Evolutionary conservation across 345 rosid species (phyloP).

Genomic region (Salix koriyanagi): DNA sequence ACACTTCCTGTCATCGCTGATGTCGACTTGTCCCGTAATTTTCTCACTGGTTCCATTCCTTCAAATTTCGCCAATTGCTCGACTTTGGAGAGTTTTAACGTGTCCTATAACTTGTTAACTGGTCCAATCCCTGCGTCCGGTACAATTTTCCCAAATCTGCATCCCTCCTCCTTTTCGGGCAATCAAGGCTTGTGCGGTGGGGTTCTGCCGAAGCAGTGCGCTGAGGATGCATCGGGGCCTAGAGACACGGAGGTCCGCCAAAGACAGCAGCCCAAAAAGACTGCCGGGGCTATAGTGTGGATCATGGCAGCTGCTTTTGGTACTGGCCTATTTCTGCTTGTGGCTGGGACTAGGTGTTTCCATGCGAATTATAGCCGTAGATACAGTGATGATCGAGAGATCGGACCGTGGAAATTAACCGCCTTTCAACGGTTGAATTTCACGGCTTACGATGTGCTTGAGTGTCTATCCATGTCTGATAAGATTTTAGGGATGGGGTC

Average conservation of each 20-base stretch:
- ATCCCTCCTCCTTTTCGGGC: slow-evolving; percentile 69
- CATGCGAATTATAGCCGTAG: slow-evolving; percentile 46
- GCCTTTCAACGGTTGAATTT: slow-evolving; percentile 88
- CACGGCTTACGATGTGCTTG: slow-evolving; percentile 82
- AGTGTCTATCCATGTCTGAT: slow-evolving; percentile 63
- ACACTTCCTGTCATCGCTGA: slow-evolving; percentile 61
- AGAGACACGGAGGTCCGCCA: slow-evolving; percentile 33
- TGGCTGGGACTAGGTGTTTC: slow-evolving; percentile 75
- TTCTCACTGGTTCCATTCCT: slow-evolving; percentile 80
- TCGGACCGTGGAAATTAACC: slow-evolving; percentile 87
- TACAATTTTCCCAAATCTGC: slow-evolving; percentile 56
- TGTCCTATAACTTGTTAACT: slow-evolving; percentile 59
- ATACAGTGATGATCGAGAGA: slow-evolving; percentile 37
- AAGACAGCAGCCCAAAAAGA: slow-evolving; percentile 47
- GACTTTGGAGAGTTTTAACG: slow-evolving; percentile 79
- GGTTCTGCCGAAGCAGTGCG: slow-evolving; percentile 50
- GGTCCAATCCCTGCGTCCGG: slow-evolving; percentile 77
- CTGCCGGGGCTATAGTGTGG: slow-evolving; percentile 90
- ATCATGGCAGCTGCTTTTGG: slow-evolving; percentile 87
- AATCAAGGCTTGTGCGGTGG: slow-evolving; percentile 84
- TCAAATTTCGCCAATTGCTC: slow-evolving; percentile 70
- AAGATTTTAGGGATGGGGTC: slow-evolving; percentile 94
- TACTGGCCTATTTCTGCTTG: slow-evolving; percentile 61
- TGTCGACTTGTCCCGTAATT: slow-evolving; percentile 74
- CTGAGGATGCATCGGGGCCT: slow-evolving; percentile 22